Evolutionary conservation across 345 rosid genomes (phyloP).

Genomic region (Eucalyptus tenuipes): DNA sequence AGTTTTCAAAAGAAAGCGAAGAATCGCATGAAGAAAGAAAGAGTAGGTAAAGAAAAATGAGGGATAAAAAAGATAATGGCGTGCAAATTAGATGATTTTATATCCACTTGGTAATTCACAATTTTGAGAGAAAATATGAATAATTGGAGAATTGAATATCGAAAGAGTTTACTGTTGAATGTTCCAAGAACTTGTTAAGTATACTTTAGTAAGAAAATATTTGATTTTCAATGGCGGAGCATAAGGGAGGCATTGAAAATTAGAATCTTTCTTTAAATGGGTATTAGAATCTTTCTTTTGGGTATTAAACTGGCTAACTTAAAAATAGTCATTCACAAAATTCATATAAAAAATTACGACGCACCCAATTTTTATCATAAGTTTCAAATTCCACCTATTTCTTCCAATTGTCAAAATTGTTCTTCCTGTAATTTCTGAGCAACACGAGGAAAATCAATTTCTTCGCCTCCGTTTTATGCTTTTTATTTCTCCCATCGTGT

Average conservation of each 20-base stretch:
- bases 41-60: neutral
- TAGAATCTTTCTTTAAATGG: neutral
- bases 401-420: neutral
- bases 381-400: neutral
- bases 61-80: neutral
- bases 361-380: neutral
- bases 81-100: neutral
- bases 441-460: neutral
- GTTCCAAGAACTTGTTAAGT: neutral
- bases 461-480: neutral
- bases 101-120: neutral
- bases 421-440: neutral
- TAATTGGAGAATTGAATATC: neutral
- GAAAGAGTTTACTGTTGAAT: fast-evolving
- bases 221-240: neutral
- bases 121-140: neutral
- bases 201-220: neutral
- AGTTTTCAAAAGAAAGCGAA: neutral
- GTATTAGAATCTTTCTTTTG: neutral
- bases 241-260: neutral
- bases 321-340: neutral
- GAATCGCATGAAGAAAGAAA: neutral
- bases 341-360: neutral
- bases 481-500: neutral
- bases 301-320: neutral